Conservation (phyloP, 2,329 filamentous ascomycete species). For the Stromatinia cepivora region DNA sequence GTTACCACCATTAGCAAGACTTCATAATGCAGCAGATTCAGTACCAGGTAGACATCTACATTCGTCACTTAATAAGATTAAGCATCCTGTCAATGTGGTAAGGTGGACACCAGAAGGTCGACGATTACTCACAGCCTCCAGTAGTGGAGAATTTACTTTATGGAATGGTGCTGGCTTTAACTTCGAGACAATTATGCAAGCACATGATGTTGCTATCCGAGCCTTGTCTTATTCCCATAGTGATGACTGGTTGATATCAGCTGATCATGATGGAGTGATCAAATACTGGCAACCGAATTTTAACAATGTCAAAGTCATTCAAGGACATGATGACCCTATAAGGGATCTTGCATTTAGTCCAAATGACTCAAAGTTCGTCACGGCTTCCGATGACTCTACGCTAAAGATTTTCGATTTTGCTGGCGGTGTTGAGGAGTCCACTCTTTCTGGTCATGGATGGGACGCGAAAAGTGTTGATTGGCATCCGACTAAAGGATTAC, state of each 20-base stretch:
- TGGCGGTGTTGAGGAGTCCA: conserved; percentile 76
- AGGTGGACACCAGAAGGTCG: conserved; percentile 97
- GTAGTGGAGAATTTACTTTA: conserved; percentile 94
- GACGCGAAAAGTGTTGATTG: conserved; percentile 96
- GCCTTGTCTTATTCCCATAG: conserved; percentile 87
- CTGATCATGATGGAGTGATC: conserved; percentile 90
- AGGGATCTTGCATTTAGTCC: conserved; percentile 91
- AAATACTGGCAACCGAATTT: conserved; percentile 99
- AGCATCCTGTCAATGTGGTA: conserved; percentile 95
- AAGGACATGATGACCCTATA: conserved; percentile 86
- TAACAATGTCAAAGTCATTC: conserved; percentile 95
- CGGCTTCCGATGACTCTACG: conserved; percentile 88
- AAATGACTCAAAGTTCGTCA: conserved; percentile 93
- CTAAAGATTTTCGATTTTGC: conserved; percentile 98
- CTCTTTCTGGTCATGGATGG: conserved; percentile 92
- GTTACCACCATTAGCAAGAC: conserved; percentile 77
- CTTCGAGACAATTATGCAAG: conserved; percentile 99
- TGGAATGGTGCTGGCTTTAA: conserved; percentile 99
- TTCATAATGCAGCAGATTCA: conserved; percentile 75
- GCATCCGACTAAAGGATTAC: conserved; percentile 91
- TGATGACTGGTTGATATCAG: conserved; percentile 95
- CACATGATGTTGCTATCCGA: conserved; percentile 85
- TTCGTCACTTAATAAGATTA: conserved; percentile 97
- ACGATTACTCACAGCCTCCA: conserved; percentile 86
- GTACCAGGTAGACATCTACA: conserved; percentile 95